phyloP scores from a whole-genome alignment of 2,329 filamentous ascomycete genomes.

The Aspergillus sojae region DNA sequence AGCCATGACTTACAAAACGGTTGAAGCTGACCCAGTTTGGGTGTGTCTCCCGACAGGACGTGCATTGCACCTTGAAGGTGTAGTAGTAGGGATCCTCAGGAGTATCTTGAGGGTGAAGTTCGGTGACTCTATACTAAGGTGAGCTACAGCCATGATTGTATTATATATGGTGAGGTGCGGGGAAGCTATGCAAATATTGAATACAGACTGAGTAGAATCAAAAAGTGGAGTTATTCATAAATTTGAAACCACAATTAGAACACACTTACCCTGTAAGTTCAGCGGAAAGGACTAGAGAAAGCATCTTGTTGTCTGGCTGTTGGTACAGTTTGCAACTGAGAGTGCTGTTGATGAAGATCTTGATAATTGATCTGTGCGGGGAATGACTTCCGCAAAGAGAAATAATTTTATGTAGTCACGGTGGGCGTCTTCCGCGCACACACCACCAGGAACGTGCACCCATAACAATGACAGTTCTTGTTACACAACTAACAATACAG shows the following conservation, averaged over 20 bases:
- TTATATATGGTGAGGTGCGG: constrained; percentile 15
- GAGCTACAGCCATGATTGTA: not conserved
- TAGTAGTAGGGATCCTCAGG: constrained; percentile 87
- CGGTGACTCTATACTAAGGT: constrained; percentile 70
- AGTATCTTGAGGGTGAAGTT: constrained; percentile 82
- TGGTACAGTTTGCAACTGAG: not conserved
- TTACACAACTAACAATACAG: not conserved
- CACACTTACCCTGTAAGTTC: constrained; percentile 40
- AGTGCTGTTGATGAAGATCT: constrained; percentile 4
- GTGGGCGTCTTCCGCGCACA: not conserved
- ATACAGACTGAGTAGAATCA: not conserved
- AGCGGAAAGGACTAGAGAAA: constrained; percentile 41
- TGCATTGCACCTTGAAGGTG: constrained; percentile 97
- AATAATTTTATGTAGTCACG: not conserved
- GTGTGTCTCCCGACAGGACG: constrained; percentile 91
- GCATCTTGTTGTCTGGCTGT: constrained; percentile 32
- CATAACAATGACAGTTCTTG: not conserved
- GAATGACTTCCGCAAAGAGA: constrained; percentile 1
- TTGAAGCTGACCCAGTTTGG: constrained; percentile 83
- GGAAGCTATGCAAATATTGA: constrained; percentile 11
- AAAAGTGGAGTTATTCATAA: not conserved
- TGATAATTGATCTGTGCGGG: constrained; percentile 10
- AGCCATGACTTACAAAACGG: constrained; percentile 71
- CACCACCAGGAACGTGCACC: not conserved
- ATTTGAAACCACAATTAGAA: not conserved